These are phyloP conservation scores for Rugiboletus extremiorientalis DNA, from an alignment of 1,284 basidiomycete species.

Conservation along the genomic window DNA sequence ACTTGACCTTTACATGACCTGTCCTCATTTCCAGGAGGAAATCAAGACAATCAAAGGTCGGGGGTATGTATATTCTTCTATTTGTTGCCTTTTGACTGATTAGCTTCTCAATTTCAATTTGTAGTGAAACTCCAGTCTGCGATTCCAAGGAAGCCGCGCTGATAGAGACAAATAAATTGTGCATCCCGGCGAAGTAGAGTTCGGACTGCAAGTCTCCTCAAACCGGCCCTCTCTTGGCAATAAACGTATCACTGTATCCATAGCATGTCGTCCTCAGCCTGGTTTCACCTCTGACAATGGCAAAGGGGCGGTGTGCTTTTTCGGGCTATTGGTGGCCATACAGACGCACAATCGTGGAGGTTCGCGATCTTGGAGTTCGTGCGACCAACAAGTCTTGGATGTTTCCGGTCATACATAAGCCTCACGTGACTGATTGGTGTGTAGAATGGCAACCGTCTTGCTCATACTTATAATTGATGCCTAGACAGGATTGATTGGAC, in stretches of 20 bases:
- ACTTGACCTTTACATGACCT: too few species aligned
- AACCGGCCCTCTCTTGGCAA: too few species aligned
- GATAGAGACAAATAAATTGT: conserved; percentile 16
- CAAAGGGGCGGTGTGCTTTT: too few species aligned
- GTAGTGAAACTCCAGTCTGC: not conserved
- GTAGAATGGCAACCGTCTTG: not conserved
- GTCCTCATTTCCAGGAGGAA: not conserved
- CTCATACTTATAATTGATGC: not conserved
- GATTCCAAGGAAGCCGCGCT: conserved; percentile 26
- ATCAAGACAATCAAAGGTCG: not conserved
- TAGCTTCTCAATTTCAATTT: not conserved
- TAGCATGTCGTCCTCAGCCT: conserved; percentile 18
- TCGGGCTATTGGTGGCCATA: too few species aligned
- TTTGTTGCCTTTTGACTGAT: not conserved
- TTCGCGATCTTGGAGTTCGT: not conserved
- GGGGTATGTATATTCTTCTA: not conserved
- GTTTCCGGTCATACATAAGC: not conserved
- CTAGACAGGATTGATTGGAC: not conserved
- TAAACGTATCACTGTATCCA: too few species aligned
- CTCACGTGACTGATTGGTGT: not conserved
- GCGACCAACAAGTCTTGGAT: not conserved
- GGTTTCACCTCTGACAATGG: not conserved
- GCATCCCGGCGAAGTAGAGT: conserved; percentile 21
- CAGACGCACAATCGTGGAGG: too few species aligned
- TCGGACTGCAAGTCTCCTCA: conserved; percentile 11